Evolutionary conservation across 352 stramenopile genomes (phyloP).

Genomic region (Phytophthora sp.): DNA sequence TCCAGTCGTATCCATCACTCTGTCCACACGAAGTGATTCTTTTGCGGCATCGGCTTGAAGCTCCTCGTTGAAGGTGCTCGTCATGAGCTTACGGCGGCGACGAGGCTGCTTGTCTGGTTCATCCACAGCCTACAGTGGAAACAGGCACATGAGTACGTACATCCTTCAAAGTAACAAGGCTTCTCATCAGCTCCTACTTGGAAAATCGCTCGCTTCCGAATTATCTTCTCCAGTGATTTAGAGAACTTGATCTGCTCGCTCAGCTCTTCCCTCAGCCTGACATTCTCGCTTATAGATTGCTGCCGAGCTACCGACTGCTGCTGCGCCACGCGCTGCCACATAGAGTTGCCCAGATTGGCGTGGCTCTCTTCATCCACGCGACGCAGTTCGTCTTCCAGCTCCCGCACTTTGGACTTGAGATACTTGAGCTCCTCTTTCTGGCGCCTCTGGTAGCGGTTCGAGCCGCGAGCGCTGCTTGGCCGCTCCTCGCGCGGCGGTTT

Average conservation of each 20-base stretch:
- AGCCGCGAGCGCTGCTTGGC: background rate
- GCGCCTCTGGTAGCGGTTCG: constrained; percentile 38
- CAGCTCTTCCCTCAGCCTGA: constrained; percentile 32
- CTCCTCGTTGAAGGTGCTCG: constrained; percentile 29
- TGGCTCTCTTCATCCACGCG: constrained; percentile 29
- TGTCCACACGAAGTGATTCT: constrained; percentile 27
- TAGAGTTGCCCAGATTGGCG: constrained; percentile 19
- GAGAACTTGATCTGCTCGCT: constrained; percentile 44
- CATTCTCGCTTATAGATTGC: constrained; percentile 43
- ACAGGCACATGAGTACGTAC: background rate
- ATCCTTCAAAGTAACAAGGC: background rate
- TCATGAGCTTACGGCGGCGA: background rate
- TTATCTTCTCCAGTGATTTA: constrained; percentile 36
- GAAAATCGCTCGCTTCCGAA: constrained; percentile 45
- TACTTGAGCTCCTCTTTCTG: constrained; percentile 48
- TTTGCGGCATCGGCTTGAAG: constrained; percentile 20
- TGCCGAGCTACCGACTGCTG: constrained; percentile 44
- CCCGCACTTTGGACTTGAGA: constrained; percentile 38
- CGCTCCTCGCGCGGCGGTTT: background rate
- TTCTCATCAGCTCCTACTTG: constrained; percentile 5
- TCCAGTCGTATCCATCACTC: constrained; percentile 17
- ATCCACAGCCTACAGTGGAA: too few species aligned
- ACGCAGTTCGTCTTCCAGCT: constrained; percentile 36
- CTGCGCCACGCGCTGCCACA: constrained; percentile 48
- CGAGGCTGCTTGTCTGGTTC: too few species aligned